Evolutionary conservation across 2,329 filamentous ascomycete genomes (phyloP).

Genomic region (Penicillium janthinellum): DNA sequence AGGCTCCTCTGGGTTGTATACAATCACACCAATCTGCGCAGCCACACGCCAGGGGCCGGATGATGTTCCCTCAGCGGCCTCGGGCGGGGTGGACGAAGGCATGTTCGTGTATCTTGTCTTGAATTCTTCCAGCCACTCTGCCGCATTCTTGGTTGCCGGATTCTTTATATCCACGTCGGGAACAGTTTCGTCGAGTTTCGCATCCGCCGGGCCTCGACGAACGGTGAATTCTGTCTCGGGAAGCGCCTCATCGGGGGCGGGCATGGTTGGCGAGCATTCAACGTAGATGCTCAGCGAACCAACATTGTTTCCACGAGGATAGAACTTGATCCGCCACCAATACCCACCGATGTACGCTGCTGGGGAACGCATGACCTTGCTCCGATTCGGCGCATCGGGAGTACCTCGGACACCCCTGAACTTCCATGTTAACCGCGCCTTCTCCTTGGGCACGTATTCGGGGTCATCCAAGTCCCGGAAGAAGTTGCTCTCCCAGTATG

Average conservation of each 20-base stretch:
- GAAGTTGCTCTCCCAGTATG: conserved; percentile 61
- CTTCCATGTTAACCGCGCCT: conserved; percentile 61
- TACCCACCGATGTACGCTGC: conserved; percentile 59
- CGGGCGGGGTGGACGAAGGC: conserved; percentile 12
- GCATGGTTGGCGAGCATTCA: conserved; percentile 59
- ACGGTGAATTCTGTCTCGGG: conserved; percentile 46
- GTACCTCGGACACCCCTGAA: conserved; percentile 63
- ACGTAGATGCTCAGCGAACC: conserved; percentile 63
- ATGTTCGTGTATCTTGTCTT: conserved; percentile 27
- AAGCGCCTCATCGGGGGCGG: conserved; percentile 39
- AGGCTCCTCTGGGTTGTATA: conserved; percentile 66
- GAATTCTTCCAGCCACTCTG: conserved; percentile 36
- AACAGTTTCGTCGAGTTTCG: conserved; percentile 32
- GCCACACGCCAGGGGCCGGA: conserved; percentile 51
- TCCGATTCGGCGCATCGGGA: conserved; percentile 60
- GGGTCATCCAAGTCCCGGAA: conserved; percentile 60
- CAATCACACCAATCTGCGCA: conserved; percentile 63
- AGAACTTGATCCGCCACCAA: conserved; percentile 68
- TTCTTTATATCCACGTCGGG: conserved; percentile 39
- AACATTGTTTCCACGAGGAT: conserved; percentile 62
- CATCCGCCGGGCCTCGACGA: conserved; percentile 41
- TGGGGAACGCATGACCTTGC: conserved; percentile 61
- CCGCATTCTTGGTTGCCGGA: conserved; percentile 29
- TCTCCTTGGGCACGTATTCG: conserved; percentile 56
- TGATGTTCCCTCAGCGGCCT: conserved; percentile 8